Base-by-base conservation (phyloP, 441 rosid species). In the Gossypium lobatum region DNA sequence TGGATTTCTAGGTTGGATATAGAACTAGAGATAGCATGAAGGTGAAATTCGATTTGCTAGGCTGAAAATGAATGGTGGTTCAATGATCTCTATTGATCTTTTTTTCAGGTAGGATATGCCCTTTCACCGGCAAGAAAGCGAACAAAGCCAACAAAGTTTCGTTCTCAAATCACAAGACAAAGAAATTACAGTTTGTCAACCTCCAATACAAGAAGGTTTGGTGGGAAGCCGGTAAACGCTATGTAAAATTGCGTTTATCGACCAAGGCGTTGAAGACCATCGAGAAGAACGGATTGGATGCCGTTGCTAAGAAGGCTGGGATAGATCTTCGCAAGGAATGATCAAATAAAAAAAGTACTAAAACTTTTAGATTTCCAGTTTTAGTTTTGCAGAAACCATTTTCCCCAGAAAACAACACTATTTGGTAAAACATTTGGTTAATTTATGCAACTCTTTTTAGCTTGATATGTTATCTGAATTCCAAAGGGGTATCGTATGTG, bases 151-250 rank as follows among this genome's bases (percentile, higher is more conserved):
- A 95, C 88, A 85, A 83, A 79, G 99, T 95, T 9, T 88, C 99
- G 6, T 95, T 95, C 84, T 95, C 99, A 0, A 95, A 95, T 87
- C 96, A 93, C 92, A 95, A 90, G 95, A 91, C 98, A 3, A 95
- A 83, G 85, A 92, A 83, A 87, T 71, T 86, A 82, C 98, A 92
- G 83, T 89, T 88, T 80, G 99, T 95, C 62, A 95, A 95, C 79
- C 79, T 95, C 73, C 99, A 95, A 77, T 90, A 91, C 88, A 93
- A 95, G 85, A 90, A 48, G 79, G 79, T 93, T 23, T 95, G 99
- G 99, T 95, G 99, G 99, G 99, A 93, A 83, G 93, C 89, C 1
- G 99, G 98, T 3, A 93, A 91, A 73, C 97, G 99, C 14, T 95
- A 80, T 42, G 86, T 93, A 42, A 93, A 93, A 60, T 83, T 95